A percentile compares a stretch with the other conserved stretches of the same genome.
phyloP scores from a whole-genome alignment of 176 grass and related monocot genomes.

The Cenchrus purpureus region DNA sequence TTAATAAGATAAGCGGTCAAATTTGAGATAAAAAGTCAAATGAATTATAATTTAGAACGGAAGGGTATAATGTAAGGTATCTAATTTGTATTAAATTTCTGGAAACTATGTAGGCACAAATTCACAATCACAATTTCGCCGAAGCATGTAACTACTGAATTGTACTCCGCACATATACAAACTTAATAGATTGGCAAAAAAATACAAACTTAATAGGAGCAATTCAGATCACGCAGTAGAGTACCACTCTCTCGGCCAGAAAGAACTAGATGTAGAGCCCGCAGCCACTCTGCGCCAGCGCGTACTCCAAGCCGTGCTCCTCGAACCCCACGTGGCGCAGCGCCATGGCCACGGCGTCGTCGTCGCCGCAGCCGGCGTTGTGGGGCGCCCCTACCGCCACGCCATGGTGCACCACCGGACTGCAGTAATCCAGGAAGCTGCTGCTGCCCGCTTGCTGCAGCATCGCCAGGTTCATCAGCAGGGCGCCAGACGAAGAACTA shows the following conservation, averaged over 20 bases:
- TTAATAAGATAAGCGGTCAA: too few relatives aligned
- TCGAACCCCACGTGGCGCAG: constrained; percentile 16
- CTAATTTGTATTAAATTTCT: too few relatives aligned
- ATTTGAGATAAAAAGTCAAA: too few relatives aligned
- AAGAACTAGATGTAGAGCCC: constrained; percentile 36
- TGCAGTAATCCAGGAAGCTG: constrained; percentile 30
- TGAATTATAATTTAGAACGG: too few relatives aligned
- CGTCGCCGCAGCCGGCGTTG: not conserved
- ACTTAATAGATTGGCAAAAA: too few relatives aligned
- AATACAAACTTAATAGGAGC: too few relatives aligned
- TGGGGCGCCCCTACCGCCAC: not conserved
- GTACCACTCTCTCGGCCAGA: not conserved
- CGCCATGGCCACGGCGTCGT: not conserved
- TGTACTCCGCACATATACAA: too few relatives aligned
- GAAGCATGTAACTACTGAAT: too few relatives aligned
- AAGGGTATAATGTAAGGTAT: too few relatives aligned
- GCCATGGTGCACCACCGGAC: not conserved
- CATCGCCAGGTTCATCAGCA: constrained; percentile 16
- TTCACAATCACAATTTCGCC: too few relatives aligned
- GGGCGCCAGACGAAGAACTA: not conserved
- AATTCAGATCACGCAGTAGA: not conserved
- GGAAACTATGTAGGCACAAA: too few relatives aligned
- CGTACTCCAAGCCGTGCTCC: constrained; percentile 29
- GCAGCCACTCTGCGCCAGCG: not conserved
- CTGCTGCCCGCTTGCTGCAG: constrained; percentile 14